phyloP scores from a whole-genome alignment of 805 yeast species.

The Diddensiella santjacobensis region DNA sequence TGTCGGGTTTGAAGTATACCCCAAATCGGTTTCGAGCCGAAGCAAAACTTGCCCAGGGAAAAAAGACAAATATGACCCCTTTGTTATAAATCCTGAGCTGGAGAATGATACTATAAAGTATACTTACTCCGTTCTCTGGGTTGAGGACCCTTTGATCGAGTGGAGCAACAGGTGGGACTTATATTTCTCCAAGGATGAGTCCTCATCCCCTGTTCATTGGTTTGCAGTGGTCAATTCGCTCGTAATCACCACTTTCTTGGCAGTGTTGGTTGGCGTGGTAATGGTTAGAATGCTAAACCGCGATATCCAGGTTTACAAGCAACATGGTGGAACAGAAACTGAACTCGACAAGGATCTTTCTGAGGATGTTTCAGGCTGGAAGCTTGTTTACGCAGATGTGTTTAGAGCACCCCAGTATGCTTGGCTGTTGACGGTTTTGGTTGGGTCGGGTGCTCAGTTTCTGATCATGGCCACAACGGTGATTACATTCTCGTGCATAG shows the following conservation, averaged over 20 bases:
- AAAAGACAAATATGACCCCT: conserved; percentile 54
- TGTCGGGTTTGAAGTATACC: conserved; percentile 89
- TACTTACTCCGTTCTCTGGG: conserved; percentile 84
- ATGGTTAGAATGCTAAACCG: conserved; percentile 52
- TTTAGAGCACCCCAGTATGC: conserved; percentile 49
- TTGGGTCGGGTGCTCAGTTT: conserved; percentile 74
- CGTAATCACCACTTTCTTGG: conserved; percentile 56
- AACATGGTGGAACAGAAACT: conserved; percentile 16
- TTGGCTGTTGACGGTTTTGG: conserved; percentile 49
- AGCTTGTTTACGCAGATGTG: conserved; percentile 50
- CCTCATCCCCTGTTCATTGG: conserved; percentile 65
- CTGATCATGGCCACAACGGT: conserved; percentile 60
- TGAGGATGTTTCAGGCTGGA: conserved; percentile 45
- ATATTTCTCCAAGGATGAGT: conserved; percentile 51
- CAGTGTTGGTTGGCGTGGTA: conserved; percentile 63
- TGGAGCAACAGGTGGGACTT: conserved; percentile 73
- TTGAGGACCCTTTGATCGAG: conserved; percentile 65
- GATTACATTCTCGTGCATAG: conserved; percentile 49
- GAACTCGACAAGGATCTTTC: conserved; percentile 25
- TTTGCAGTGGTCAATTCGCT: conserved; percentile 68
- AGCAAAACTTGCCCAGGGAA: conserved; percentile 73
- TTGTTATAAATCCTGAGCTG: conserved; percentile 38
- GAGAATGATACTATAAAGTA: conserved; percentile 45
- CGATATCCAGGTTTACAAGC: conserved; percentile 42
- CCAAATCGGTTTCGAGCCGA: conserved; percentile 58